These are phyloP conservation scores for Glycine soja DNA, from an alignment of 306 rosid genomes.

Conservation along the genomic window DNA sequence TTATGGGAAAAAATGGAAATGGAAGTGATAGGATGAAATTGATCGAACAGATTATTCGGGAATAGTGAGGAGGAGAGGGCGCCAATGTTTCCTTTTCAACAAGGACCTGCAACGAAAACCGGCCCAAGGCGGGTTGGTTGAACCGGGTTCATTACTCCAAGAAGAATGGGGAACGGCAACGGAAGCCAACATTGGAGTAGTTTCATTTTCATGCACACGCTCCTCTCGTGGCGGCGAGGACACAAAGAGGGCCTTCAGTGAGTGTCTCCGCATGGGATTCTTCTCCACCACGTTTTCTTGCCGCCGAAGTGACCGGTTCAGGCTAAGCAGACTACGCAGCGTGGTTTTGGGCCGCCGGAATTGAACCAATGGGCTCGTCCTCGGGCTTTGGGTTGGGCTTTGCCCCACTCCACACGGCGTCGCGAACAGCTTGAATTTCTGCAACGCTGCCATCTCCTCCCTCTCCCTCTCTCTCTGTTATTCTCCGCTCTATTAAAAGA, in stretches of 20 bases:
- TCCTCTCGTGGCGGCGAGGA: conserved; percentile 67
- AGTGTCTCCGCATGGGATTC: conserved; percentile 58
- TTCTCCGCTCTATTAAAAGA: conserved; percentile 26
- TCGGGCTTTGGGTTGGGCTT: conserved; percentile 82
- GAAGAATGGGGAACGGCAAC: conserved; percentile 15
- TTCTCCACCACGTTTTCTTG: conserved; percentile 27
- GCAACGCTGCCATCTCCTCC: conserved; percentile 70
- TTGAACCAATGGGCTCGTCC: conserved; percentile 75
- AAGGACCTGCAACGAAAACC: conserved; percentile 76
- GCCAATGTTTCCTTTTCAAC: conserved; percentile 75
- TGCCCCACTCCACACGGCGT: conserved; percentile 77
- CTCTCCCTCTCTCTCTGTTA: not conserved
- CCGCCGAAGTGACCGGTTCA: conserved; percentile 54
- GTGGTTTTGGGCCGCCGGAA: conserved; percentile 79
- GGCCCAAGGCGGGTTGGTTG: conserved; percentile 65
- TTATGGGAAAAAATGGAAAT: not conserved
- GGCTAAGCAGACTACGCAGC: conserved; percentile 65
- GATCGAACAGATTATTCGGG: conserved; percentile 53
- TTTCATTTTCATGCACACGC: not conserved
- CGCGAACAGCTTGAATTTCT: conserved; percentile 82
- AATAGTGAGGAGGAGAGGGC: conserved; percentile 76
- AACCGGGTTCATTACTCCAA: conserved; percentile 54
- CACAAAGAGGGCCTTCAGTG: conserved; percentile 74
- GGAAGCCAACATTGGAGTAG: conserved; percentile 26
- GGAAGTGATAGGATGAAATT: not conserved